Conservation (phyloP, 108 stramenopile species). For the Parietichytrium sp. region DNA sequence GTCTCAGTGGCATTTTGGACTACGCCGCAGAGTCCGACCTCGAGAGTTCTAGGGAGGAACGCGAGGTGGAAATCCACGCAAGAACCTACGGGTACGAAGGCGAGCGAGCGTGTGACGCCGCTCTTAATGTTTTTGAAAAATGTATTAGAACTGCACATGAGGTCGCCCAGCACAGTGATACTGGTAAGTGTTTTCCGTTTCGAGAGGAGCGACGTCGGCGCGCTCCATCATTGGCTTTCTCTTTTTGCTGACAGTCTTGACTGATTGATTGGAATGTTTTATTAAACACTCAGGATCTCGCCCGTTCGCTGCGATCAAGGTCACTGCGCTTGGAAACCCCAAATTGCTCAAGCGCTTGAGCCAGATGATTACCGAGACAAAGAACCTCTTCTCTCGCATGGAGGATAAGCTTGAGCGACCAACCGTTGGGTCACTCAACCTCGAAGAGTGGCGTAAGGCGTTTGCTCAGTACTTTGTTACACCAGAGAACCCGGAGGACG, state of each 20-base stretch:
- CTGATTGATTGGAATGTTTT: too few species aligned
- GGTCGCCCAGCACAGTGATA: slow-evolving; percentile 65
- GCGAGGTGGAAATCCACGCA: slow-evolving; percentile 60
- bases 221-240: too few species aligned
- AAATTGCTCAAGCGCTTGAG: slow-evolving; percentile 77
- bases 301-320: slow-evolving; percentile 81
- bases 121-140: slow-evolving; percentile 65
- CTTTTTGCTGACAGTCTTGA: too few species aligned
- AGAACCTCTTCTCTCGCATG: slow-evolving; percentile 60
- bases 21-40: slow-evolving; percentile 90
- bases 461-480: slow-evolving; percentile 22
- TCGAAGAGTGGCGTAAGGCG: slow-evolving; percentile 24
- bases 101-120: slow-evolving; percentile 77
- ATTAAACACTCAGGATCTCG: too few species aligned
- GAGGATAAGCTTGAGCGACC: slow-evolving; percentile 17
- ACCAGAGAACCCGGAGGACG: slow-evolving; percentile 9
- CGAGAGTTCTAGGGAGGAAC: neutral
- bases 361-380: slow-evolving; percentile 69
- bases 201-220: too few species aligned
- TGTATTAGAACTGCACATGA: slow-evolving; percentile 79
- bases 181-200: too few species aligned
- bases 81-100: slow-evolving; percentile 74
- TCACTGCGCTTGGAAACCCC: slow-evolving; percentile 90
- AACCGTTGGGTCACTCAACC: neutral
- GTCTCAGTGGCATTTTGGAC: slow-evolving; percentile 85